phyloP scores from a whole-genome alignment of 1,284 basidiomycete genomes.

The Meira nashicola region DNA sequence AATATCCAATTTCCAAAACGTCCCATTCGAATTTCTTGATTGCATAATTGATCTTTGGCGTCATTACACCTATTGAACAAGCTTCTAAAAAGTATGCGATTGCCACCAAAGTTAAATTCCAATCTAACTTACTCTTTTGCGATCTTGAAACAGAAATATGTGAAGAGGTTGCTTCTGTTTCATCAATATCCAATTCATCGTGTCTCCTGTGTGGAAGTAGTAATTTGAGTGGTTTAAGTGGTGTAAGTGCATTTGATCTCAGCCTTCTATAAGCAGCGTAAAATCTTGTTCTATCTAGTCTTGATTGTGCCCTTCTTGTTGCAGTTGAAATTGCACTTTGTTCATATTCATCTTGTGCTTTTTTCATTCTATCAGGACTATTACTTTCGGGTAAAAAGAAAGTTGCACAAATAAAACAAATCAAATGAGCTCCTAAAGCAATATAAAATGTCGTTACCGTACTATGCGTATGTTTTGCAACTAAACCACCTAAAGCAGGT shows the following conservation, averaged over 20 bases:
- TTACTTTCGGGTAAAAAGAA: slow-evolving; percentile 46
- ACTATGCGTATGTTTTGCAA: slow-evolving; percentile 36
- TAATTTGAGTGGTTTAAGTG: slow-evolving; percentile 34
- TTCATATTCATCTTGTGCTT: slow-evolving; percentile 27
- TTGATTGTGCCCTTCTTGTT: slow-evolving; percentile 4
- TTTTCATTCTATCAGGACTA: slow-evolving; percentile 22
- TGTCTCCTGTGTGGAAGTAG: slow-evolving; percentile 34
- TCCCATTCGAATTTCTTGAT: slow-evolving; percentile 45
- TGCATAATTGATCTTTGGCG: slow-evolving; percentile 47
- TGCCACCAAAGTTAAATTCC: slow-evolving; percentile 44
- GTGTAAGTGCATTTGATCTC: slow-evolving; percentile 10
- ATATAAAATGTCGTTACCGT: slow-evolving; percentile 38
- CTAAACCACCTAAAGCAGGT: slow-evolving; percentile 43
- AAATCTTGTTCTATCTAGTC: not conserved
- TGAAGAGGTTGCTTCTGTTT: slow-evolving; percentile 20
- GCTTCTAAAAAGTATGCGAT: slow-evolving; percentile 43
- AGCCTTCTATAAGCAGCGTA: not conserved
- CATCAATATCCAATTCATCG: slow-evolving; percentile 12
- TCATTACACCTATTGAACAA: slow-evolving; percentile 38
- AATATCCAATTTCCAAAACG: slow-evolving; percentile 38
- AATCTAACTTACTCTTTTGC: slow-evolving; percentile 28
- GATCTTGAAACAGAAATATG: slow-evolving; percentile 43
- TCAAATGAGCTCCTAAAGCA: slow-evolving; percentile 28
- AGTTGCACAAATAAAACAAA: slow-evolving; percentile 30
- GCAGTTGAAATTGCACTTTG: slow-evolving; percentile 14